Evolutionary conservation across 495 filamentous ascomycete species (phyloP).

Genomic region (Opeltia flavorubescens): DNA sequence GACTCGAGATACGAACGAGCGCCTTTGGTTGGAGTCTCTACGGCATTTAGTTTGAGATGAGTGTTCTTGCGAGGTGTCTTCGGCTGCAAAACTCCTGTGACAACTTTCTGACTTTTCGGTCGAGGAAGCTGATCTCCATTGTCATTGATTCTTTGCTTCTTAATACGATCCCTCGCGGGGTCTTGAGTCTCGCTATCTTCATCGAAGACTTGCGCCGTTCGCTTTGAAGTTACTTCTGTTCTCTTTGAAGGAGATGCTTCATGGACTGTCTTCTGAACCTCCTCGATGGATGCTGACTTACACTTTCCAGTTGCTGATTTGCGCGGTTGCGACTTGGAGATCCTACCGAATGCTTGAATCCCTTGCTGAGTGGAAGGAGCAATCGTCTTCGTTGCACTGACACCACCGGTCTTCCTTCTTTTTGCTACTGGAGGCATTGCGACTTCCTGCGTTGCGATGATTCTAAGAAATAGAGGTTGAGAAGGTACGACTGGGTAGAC

Average conservation of each 20-base stretch:
- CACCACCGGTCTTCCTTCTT: slow-evolving; percentile 5
- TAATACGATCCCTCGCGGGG: not conserved
- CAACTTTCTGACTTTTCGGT: not conserved
- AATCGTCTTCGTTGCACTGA: not conserved
- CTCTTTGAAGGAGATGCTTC: not conserved
- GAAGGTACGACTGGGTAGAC: too few relatives aligned
- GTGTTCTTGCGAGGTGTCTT: slow-evolving; percentile 6
- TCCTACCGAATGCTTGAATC: slow-evolving; percentile 14
- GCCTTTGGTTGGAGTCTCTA: slow-evolving; percentile 15
- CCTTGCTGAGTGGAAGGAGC: slow-evolving; percentile 6
- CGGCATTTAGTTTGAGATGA: not conserved
- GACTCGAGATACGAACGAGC: slow-evolving; percentile 13
- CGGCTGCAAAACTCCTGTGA: not conserved
- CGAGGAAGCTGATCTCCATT: not conserved
- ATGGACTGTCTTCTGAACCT: not conserved
- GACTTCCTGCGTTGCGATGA: slow-evolving; percentile 7
- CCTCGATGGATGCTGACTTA: not conserved
- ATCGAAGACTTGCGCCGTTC: slow-evolving; percentile 2
- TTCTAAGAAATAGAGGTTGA: not conserved
- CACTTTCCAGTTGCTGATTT: slow-evolving; percentile 2
- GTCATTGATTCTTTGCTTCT: not conserved
- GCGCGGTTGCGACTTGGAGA: slow-evolving; percentile 13
- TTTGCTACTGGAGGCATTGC: slow-evolving; percentile 13
- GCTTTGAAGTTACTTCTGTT: slow-evolving; percentile 1
- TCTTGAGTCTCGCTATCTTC: not conserved